Base-by-base conservation (phyloP, 2,329 filamentous ascomycete genomes). In the Metarhizium robertsii region DNA sequence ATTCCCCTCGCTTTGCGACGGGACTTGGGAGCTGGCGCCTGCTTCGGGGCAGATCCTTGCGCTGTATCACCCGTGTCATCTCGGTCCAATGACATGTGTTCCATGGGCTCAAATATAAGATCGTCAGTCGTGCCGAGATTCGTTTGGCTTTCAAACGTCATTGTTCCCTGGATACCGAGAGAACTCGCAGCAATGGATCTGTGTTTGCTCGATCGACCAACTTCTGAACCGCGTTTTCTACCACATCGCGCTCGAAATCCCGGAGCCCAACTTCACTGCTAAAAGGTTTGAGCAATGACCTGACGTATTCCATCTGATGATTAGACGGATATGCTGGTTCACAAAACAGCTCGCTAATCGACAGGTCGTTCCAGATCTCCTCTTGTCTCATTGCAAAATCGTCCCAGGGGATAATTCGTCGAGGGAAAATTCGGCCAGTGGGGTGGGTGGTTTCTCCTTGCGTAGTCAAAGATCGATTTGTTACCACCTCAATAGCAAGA, bases 131-230 rank as follows among this genome's bases (percentile, higher is more conserved):
- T 38, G 3, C 66, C 63, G 14, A 70, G 62, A 53, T 71, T 72
- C 2, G 64, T 70, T 49, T 72, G 64, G 59, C 66, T 72, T 55
- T 72, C 62, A 50, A 74, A 74, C 2, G 65, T 67, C 20, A 73
- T 59, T 1, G 64, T 65, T 51, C 69, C 68, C 16, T 55, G 40
- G 6, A 75, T 57, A 34, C 62, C 64, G 18, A 75, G 62, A 32
- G 8, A 18, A 53, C 48, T 50, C 66, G 64, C 10, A 74, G 58
- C 10, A 52, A 25, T 13, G 60, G 16, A 46, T 75, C 55, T 1
- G 65, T 55, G 29, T 62, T 66, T 2, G 63, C 59, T 40, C 50
- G 54, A 7, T 67, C 57, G 20, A 75, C 40, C 18, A 74, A 55
- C 55, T 62, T 67, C 55, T 65, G 53, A 7, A 74, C 67, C 2